phyloP scores from a whole-genome alignment of 2,329 filamentous ascomycete species.

The Pseudogymnoascus sp. region DNA sequence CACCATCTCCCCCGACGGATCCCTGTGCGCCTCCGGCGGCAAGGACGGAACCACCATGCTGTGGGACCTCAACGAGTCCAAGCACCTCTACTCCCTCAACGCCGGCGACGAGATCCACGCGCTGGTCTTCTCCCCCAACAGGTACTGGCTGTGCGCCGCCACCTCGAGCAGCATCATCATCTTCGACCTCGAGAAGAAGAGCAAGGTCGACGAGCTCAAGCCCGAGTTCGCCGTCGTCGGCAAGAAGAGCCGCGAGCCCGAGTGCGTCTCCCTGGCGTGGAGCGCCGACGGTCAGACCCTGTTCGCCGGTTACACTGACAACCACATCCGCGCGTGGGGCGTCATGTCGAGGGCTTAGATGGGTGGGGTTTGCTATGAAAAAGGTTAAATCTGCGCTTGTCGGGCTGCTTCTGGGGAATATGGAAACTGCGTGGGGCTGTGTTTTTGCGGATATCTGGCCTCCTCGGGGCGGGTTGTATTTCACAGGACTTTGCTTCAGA shows the following conservation, averaged over 20 bases:
- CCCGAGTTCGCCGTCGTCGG: constrained; percentile 87
- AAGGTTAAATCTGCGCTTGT: constrained; percentile 47
- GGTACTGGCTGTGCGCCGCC: constrained; percentile 99
- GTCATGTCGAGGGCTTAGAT: constrained; percentile 86
- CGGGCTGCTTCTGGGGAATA: constrained; percentile 64
- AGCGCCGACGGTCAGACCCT: constrained; percentile 97
- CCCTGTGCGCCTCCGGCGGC: constrained; percentile 96
- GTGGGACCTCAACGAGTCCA: constrained; percentile 99
- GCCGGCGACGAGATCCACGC: constrained; percentile 99
- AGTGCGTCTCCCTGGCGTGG: constrained; percentile 97
- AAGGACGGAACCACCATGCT: constrained; percentile 99
- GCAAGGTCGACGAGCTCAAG: constrained; percentile 99
- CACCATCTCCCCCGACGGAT: constrained; percentile 99
- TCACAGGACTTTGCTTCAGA: constrained; percentile 3
- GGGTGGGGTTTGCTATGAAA: constrained; percentile 16
- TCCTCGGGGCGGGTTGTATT: neutral
- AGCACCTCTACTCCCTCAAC: constrained; percentile 99
- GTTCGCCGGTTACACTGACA: constrained; percentile 99
- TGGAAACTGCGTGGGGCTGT: constrained; percentile 73
- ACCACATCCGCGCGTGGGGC: constrained; percentile 96
- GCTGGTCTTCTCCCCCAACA: constrained; percentile 99
- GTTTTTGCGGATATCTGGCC: constrained; percentile 24
- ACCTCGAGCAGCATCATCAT: constrained; percentile 98
- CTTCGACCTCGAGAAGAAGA: constrained; percentile 99
- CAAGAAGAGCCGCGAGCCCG: constrained; percentile 98